Conservation (phyloP, 1,139 yeast species). For the Pichia sp. region DNA sequence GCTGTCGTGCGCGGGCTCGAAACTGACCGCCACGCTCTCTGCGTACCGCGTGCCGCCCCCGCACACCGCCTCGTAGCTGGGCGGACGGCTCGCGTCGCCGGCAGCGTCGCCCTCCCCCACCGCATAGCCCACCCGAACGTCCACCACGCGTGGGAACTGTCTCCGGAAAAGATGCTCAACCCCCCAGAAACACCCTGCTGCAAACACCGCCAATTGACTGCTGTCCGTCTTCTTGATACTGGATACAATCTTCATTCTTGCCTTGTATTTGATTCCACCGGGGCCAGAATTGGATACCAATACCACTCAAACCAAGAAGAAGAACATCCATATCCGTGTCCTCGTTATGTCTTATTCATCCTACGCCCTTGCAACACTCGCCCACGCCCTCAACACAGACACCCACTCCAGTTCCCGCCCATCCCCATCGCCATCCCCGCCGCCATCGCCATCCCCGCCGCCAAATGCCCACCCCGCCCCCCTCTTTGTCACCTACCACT, state of each 20-base stretch:
- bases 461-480: slow-evolving; percentile 35
- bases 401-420: background rate
- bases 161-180: slow-evolving; percentile 78
- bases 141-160: slow-evolving; percentile 46
- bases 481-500: slow-evolving; percentile 69
- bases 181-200: slow-evolving; percentile 95
- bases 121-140: slow-evolving; percentile 85
- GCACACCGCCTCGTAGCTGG: slow-evolving; percentile 63
- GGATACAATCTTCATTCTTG: slow-evolving; percentile 1
- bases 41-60: slow-evolving; percentile 61
- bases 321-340: background rate
- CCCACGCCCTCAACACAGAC: background rate
- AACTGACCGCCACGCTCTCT: slow-evolving; percentile 77
- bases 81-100: too few relatives aligned
- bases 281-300: too few relatives aligned
- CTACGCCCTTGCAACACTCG: slow-evolving; percentile 1
- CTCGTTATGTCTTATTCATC: background rate
- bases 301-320: background rate
- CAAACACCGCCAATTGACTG: slow-evolving; percentile 53
- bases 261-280: background rate
- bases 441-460: background rate
- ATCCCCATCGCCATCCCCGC: background rate
- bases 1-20: slow-evolving; percentile 59
- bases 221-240: slow-evolving; percentile 32
- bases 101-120: slow-evolving; percentile 1